These are phyloP conservation scores for Eutrema salsugineum DNA, from an alignment of 441 rosid species.

Conservation along the genomic window DNA sequence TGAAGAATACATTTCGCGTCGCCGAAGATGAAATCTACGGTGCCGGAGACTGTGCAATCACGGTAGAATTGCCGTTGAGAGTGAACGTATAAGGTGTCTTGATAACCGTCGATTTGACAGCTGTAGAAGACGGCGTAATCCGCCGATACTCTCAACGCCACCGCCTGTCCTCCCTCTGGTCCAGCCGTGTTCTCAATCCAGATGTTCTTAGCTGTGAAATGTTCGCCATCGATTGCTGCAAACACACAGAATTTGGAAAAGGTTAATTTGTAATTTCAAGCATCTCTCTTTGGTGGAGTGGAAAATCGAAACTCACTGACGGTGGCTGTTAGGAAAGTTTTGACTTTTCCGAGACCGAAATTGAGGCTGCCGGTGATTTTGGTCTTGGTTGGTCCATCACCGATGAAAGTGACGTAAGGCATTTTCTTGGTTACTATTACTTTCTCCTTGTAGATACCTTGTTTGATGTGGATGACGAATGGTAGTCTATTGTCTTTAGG, in stretches of 20 bases:
- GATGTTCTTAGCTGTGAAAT: constrained; percentile 73
- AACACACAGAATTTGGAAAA: background rate
- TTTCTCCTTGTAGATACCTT: constrained; percentile 64
- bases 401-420: constrained; percentile 52
- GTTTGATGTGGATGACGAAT: constrained; percentile 63
- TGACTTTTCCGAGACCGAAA: constrained; percentile 40
- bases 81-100: constrained; percentile 73
- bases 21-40: constrained; percentile 74
- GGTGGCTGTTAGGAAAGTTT: constrained; percentile 55
- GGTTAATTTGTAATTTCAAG: background rate
- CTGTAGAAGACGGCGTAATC: constrained; percentile 58
- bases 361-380: constrained; percentile 54
- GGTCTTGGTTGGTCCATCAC: constrained; percentile 76
- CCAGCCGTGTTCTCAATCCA: constrained; percentile 81
- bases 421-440: constrained; percentile 35
- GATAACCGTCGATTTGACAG: constrained; percentile 64
- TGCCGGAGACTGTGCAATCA: constrained; percentile 65
- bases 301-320: constrained; percentile 41
- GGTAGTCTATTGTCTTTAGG: constrained; percentile 35
- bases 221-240: constrained; percentile 47
- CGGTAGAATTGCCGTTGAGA: constrained; percentile 80
- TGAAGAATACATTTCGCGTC: constrained; percentile 57
- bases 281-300: background rate
- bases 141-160: constrained; percentile 58
- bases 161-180: constrained; percentile 65